These are phyloP conservation scores for Zymoseptoria brevis DNA, from an alignment of 2,329 filamentous ascomycete genomes.

Conservation along the genomic window DNA sequence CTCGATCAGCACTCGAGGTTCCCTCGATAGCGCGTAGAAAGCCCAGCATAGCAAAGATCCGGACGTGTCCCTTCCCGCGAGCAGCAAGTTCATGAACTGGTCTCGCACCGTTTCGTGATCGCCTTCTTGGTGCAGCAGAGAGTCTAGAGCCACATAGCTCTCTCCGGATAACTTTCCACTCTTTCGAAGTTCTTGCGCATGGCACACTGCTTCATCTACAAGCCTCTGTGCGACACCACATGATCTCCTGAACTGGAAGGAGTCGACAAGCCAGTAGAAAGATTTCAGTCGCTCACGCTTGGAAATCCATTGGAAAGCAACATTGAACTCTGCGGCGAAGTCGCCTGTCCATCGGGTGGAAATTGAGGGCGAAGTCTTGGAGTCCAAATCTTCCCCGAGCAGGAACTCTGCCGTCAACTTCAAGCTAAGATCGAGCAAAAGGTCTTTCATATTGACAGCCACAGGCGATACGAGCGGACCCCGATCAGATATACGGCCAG, in stretches of 20 bases:
- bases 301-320: slow-evolving; percentile 1
- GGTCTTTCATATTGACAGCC: slow-evolving; percentile 1
- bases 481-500: neutral
- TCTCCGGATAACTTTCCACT: neutral
- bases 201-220: neutral
- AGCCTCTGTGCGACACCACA: slow-evolving; percentile 1
- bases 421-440: slow-evolving; percentile 4
- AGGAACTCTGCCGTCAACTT: slow-evolving; percentile 4
- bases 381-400: slow-evolving; percentile 1
- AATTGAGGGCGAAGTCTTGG: neutral
- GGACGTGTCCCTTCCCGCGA: slow-evolving; percentile 7
- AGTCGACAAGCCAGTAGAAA: slow-evolving; percentile 8
- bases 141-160: slow-evolving; percentile 2
- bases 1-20: neutral
- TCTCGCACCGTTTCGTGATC: neutral
- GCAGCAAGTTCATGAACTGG: slow-evolving; percentile 5
- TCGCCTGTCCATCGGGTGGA: neutral
- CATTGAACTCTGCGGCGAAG: slow-evolving; percentile 5
- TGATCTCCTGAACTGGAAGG: neutral
- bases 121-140: neutral
- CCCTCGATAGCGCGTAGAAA: slow-evolving; percentile 2
- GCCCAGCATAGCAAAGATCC: slow-evolving; percentile 4
- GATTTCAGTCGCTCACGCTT: slow-evolving; percentile 2
- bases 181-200: neutral
- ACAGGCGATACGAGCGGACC: neutral